Conservation (phyloP, 2,329 filamentous ascomycete species). For the Cercospora beticola region DNA sequence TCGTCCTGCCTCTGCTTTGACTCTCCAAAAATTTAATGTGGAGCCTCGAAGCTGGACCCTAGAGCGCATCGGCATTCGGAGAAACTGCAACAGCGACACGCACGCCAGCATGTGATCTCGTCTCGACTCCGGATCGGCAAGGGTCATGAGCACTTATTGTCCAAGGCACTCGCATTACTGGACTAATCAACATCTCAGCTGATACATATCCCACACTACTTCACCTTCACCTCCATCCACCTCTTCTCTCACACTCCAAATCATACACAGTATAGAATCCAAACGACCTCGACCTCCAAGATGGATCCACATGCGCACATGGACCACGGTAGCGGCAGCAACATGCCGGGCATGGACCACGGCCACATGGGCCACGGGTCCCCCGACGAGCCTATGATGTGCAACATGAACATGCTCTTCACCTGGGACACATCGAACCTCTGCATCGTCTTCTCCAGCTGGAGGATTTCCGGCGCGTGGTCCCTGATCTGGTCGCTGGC, state of each 20-base stretch:
- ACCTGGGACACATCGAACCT: conserved; percentile 92
- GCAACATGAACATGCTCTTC: conserved; percentile 93
- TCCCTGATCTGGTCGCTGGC: conserved; percentile 80
- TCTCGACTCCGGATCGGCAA: not conserved
- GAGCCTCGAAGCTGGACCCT: not conserved
- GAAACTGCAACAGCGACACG: not conserved
- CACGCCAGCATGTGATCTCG: conserved; percentile 4
- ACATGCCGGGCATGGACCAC: conserved; percentile 19
- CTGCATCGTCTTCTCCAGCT: conserved; percentile 91
- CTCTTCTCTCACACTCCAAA: not conserved
- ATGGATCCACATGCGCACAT: conserved; percentile 22
- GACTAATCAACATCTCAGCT: not conserved
- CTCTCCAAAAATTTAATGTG: conserved; percentile 8
- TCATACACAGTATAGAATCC: not conserved
- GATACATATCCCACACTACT: conserved; percentile 3
- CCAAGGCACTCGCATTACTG: not conserved
- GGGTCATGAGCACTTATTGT: conserved; percentile 10
- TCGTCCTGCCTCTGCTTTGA: not conserved
- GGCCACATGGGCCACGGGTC: conserved; percentile 55
- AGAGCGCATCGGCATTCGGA: not conserved
- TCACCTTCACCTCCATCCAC: not conserved
- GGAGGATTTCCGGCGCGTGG: conserved; percentile 74
- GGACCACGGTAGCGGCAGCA: conserved; percentile 17
- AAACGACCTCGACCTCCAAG: not conserved
- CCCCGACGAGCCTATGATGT: conserved; percentile 60